Percentiles rank a stretch among this genome's conserved stretches.
Evolutionary conservation across 306 rosid species (phyloP).

Genomic region (Rosa persica): DNA sequence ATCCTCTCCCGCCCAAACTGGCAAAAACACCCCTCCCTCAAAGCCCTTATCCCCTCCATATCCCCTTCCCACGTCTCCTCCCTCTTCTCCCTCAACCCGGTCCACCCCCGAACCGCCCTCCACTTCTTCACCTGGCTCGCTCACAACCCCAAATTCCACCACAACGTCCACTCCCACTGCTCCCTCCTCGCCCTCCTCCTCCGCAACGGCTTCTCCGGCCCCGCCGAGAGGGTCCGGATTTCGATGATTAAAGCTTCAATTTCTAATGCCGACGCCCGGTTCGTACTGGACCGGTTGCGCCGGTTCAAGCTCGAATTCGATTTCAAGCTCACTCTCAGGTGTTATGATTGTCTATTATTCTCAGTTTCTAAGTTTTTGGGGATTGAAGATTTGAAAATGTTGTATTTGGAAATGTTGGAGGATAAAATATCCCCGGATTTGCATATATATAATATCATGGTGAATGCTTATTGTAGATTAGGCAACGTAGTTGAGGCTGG

Average conservation of each 20-base stretch:
- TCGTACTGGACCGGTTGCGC: conserved; percentile 50
- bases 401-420: conserved; percentile 57
- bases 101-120: conserved; percentile 57
- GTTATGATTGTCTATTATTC: conserved; percentile 61
- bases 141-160: conserved; percentile 41
- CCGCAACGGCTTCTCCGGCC: conserved; percentile 42
- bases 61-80: conserved; percentile 55
- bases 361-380: conserved; percentile 43
- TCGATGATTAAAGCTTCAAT: conserved; percentile 56
- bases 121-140: conserved; percentile 68
- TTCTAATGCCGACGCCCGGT: conserved; percentile 38
- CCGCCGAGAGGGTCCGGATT: conserved; percentile 61
- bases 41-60: conserved; percentile 45
- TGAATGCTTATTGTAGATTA: conserved; percentile 63
- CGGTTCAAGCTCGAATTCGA: conserved; percentile 33
- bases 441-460: conserved; percentile 62
- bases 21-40: conserved; percentile 54
- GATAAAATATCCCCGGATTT: conserved; percentile 50
- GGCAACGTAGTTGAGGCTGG: conserved; percentile 60
- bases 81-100: conserved; percentile 48
- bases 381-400: conserved; percentile 50
- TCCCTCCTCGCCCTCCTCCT: conserved; percentile 56
- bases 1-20: conserved; percentile 63
- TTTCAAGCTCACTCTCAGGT: conserved; percentile 60
- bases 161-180: conserved; percentile 46